These are phyloP conservation scores for Dillenia suffruticosa DNA, from an alignment of 164 flowering plant genomes.

Conservation along the genomic window DNA sequence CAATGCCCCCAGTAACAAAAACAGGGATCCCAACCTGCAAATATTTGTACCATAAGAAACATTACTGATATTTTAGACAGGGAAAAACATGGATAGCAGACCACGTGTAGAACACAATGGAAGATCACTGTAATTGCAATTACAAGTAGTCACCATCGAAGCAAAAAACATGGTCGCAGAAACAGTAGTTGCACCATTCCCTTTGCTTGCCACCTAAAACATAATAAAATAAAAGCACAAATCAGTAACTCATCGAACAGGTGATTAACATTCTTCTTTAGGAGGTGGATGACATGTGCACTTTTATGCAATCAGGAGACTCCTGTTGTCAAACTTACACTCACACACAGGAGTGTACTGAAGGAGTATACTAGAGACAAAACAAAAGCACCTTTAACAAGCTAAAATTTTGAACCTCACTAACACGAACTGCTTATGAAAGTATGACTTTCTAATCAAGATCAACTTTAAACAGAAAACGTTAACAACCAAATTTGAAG, in stretches of 20 bases:
- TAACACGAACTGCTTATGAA: too few relatives aligned
- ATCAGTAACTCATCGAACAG: neutral
- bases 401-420: too few relatives aligned
- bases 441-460: too few relatives aligned
- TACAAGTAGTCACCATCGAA: conserved; percentile 51
- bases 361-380: too few relatives aligned
- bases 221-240: conserved; percentile 1
- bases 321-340: too few relatives aligned
- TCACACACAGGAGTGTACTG: too few relatives aligned
- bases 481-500: too few relatives aligned
- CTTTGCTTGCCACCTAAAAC: conserved; percentile 66
- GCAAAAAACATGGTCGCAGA: conserved; percentile 95
- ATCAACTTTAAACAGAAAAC: too few relatives aligned
- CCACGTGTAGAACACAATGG: neutral
- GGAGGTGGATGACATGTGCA: too few relatives aligned
- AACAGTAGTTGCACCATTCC: conserved; percentile 95
- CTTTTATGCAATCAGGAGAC: too few relatives aligned
- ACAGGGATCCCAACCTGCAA: conserved; percentile 87
- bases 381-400: too few relatives aligned
- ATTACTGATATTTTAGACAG: neutral
- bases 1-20: conserved; percentile 95
- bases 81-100: neutral
- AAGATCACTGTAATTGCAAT: conserved; percentile 1
- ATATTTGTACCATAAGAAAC: neutral
- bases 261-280: too few relatives aligned